phyloP scores from a whole-genome alignment of 352 stramenopile species.

The Pythium volutum region DNA sequence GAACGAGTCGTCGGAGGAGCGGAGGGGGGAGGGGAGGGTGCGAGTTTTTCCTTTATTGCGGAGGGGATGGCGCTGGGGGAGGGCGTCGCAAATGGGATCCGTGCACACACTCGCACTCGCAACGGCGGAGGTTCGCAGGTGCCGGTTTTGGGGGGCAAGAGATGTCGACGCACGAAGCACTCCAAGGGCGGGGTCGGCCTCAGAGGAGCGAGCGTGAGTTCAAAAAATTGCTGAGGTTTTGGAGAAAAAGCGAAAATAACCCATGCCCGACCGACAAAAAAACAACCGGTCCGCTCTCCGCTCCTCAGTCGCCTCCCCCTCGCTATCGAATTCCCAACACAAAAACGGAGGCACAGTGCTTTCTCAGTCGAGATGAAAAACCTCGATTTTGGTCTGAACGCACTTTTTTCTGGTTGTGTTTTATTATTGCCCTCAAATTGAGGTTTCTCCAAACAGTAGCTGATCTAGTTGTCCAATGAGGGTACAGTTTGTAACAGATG shows the following conservation, averaged over 20 bases:
- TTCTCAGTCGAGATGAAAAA: conserved; percentile 19
- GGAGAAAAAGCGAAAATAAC: conserved; percentile 36
- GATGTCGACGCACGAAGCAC: conserved; percentile 34
- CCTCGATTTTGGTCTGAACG: conserved; percentile 21
- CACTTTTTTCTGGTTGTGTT: conserved; percentile 22
- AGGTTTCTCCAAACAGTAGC: conserved; percentile 23
- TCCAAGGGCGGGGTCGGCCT: conserved; percentile 19
- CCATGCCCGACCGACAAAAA: conserved; percentile 22
- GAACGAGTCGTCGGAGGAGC: not conserved
- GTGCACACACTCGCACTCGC: conserved; percentile 6
- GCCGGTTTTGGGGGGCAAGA: conserved; percentile 24
- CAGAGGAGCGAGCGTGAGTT: conserved; percentile 20
- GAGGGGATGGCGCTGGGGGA: not conserved
- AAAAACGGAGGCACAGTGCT: not conserved
- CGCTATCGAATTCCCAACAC: not conserved
- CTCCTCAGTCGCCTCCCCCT: not conserved
- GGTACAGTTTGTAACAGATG: conserved; percentile 13
- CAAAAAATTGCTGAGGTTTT: conserved; percentile 37
- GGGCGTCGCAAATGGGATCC: not conserved
- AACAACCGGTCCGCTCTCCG: conserved; percentile 15
- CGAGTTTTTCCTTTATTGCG: not conserved
- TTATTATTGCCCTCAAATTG: conserved; percentile 11
- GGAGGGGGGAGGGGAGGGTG: not conserved
- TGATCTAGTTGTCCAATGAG: not conserved
- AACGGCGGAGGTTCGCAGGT: conserved; percentile 19